Evolutionary conservation across 2,329 filamentous ascomycete genomes (phyloP).

Genomic region (Aspergillus sp.): DNA sequence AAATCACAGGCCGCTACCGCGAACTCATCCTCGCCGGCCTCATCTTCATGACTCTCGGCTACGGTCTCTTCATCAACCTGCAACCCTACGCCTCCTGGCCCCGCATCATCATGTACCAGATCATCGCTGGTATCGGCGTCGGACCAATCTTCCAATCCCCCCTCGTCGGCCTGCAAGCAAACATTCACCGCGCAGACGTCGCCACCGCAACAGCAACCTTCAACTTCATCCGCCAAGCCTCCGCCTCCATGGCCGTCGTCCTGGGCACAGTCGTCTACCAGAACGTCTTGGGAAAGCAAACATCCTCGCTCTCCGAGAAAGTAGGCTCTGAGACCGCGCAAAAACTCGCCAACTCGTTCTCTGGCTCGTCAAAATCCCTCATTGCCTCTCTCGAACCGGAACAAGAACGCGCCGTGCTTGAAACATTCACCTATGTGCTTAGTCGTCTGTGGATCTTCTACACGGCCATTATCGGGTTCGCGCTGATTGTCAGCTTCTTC

Average conservation of each 20-base stretch:
- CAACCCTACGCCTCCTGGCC: slow-evolving; percentile 48
- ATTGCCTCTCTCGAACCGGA: slow-evolving; percentile 25
- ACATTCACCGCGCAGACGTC: slow-evolving; percentile 54
- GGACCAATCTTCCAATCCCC: slow-evolving; percentile 59
- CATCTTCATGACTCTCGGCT: slow-evolving; percentile 56
- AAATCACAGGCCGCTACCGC: slow-evolving; percentile 63
- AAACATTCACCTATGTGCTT: slow-evolving; percentile 38
- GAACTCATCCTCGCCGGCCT: slow-evolving; percentile 55
- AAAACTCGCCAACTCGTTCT: slow-evolving; percentile 24
- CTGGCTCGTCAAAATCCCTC: slow-evolving; percentile 28
- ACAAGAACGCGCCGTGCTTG: slow-evolving; percentile 34
- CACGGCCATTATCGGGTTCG: slow-evolving; percentile 29
- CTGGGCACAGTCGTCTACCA: slow-evolving; percentile 48
- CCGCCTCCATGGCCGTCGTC: slow-evolving; percentile 53
- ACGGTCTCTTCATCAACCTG: slow-evolving; percentile 57
- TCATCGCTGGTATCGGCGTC: slow-evolving; percentile 55
- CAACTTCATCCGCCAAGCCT: slow-evolving; percentile 53
- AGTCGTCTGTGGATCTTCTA: slow-evolving; percentile 49
- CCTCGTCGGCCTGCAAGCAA: slow-evolving; percentile 58
- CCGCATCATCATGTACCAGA: slow-evolving; percentile 48
- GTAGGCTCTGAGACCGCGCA: slow-evolving; percentile 24
- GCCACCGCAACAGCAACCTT: slow-evolving; percentile 59
- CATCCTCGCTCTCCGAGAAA: slow-evolving; percentile 18
- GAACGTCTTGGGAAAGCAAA: slow-evolving; percentile 30
- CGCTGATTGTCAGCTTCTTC: slow-evolving; percentile 35